Evolutionary conservation across 768 basidiomycete genomes (phyloP), one percentile per base, ranked within the genome.

Genomic region (Dentipellis fragilis): DNA sequence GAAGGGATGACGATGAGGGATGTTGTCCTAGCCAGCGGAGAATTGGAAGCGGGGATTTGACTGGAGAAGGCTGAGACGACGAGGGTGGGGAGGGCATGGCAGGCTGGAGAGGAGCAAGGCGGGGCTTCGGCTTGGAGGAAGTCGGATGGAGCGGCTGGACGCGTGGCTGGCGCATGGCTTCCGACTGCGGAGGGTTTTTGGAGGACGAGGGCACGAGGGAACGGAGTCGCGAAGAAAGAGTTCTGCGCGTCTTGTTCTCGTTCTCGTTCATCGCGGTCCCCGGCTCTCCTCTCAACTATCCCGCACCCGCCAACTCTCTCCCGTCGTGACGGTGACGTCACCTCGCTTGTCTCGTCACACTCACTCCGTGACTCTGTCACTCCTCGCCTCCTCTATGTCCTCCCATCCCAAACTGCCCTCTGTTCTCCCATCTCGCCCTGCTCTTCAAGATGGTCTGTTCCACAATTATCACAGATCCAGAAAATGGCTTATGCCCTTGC

Each of bases 21-120:
- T 59, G 71, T 54, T 68, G 68, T 22, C 66, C 62, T 56, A 75
- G 67, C 78, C 80, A 81, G 54, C 75, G 75, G 21, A 80, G 67
- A 54, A 79, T 67, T 10, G 70, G 71, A 35, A 59, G 49, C 6
- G 61, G 54, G 17, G 61, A 40, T 37, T 57, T 57, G 4, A 55
- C 50, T 21, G 49, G 64, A 21, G 57, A 42, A 9, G 52, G 56
- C 12, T 49, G 55, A 9, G 56, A 57, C 16, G 21, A 50, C 9
- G 54, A 55, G 8, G 58, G 58, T 6, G 42, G 49, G n/a, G 55
- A 11, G 8, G 61, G 59, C 59, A 55, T 62, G 23, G 40, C 34
- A 22, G 49, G 39, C 12, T 37, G 49, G 52, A 53, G 6, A 54
- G 19, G 40, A 22, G 40, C 12, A 50, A 42, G 17, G 2, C 23